phyloP scores from a whole-genome alignment of 139 green algal genomes.

The Protoeuglena noctilucae region DNA sequence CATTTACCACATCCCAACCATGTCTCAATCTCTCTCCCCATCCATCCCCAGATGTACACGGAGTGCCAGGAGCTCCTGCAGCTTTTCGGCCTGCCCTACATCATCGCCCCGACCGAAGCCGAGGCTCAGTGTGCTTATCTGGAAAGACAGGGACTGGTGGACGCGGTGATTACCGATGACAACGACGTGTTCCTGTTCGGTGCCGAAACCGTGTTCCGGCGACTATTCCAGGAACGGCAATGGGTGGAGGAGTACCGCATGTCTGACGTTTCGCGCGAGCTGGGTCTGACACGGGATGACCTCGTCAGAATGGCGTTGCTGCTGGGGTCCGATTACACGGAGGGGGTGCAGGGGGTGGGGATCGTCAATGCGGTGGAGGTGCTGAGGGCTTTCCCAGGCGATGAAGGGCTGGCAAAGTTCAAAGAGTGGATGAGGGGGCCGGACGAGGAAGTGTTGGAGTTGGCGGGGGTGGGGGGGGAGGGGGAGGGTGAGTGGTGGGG shows the following conservation, averaged over 20 bases:
- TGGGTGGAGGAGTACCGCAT: constrained; percentile 87
- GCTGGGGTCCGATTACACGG: constrained; percentile 87
- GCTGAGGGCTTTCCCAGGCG: constrained; percentile 51
- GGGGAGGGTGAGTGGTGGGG: background rate
- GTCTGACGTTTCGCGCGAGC: constrained; percentile 54
- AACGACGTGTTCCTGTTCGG: constrained; percentile 97
- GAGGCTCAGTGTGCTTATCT: constrained; percentile 92
- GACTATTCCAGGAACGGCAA: constrained; percentile 59
- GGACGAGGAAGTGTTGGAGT: constrained; percentile 18
- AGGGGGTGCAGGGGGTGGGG: constrained; percentile 62
- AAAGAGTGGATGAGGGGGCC: constrained; percentile 35
- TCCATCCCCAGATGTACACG: constrained; percentile 44
- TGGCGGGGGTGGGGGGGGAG: constrained; percentile 7
- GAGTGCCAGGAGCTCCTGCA: constrained; percentile 80
- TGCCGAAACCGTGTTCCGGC: constrained; percentile 22
- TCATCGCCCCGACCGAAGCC: constrained; percentile 84
- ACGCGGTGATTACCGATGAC: constrained; percentile 94
- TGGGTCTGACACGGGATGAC: constrained; percentile 46
- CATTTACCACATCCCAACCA: no score
- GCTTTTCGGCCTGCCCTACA: constrained; percentile 91
- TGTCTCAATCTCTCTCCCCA: no score
- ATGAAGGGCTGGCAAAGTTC: constrained; percentile 34
- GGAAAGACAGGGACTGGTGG: constrained; percentile 63
- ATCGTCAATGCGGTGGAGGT: constrained; percentile 94
- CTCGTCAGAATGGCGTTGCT: constrained; percentile 62